phyloP scores from a whole-genome alignment of 73 alveolate species.

The Tetrahymena elliotti region DNA sequence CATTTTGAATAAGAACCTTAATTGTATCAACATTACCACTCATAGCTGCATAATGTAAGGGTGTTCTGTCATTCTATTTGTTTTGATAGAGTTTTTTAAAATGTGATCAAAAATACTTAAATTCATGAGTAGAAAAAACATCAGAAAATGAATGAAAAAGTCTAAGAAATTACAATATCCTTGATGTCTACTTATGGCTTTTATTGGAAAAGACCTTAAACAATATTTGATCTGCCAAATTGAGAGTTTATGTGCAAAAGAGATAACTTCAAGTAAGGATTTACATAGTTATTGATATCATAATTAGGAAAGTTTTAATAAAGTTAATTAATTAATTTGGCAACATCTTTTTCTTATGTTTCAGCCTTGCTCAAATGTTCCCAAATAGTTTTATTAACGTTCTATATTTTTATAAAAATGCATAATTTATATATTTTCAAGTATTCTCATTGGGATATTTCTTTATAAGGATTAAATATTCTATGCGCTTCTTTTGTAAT shows the following conservation, averaged over 20 bases:
- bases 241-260: not conserved
- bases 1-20: not conserved
- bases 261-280: not conserved
- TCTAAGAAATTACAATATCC: not conserved
- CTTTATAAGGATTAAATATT: too few relatives aligned
- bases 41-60: not conserved
- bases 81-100: not conserved
- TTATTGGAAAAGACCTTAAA: not conserved
- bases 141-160: not conserved
- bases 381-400: not conserved
- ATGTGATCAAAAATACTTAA: not conserved
- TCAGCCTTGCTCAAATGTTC: not conserved
- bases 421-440: too few relatives aligned
- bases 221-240: not conserved
- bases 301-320: not conserved
- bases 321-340: not conserved
- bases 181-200: not conserved
- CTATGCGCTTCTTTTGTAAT: not conserved
- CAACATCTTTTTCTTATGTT: not conserved
- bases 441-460: too few relatives aligned
- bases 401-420: not conserved
- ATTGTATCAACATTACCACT: not conserved
- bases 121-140: not conserved
- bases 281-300: not conserved
- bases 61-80: not conserved